Evolutionary conservation across 345 rosid species (phyloP).

Genomic region (Lepidium aucheri): DNA sequence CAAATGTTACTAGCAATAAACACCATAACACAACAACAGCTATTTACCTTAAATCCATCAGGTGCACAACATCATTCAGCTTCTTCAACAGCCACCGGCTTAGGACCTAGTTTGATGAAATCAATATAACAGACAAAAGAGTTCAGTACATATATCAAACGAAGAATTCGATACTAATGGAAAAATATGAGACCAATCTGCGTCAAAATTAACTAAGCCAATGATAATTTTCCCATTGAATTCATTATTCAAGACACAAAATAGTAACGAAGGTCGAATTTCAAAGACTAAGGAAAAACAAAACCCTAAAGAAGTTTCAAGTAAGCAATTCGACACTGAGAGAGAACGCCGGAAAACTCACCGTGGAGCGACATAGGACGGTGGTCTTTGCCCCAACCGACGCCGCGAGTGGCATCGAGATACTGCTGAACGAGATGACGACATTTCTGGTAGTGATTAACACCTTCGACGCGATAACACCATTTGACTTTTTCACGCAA

Average conservation of each 20-base stretch:
- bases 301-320: not conserved
- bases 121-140: not conserved
- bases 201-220: not conserved
- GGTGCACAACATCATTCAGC: not conserved
- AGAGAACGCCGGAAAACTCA: constrained; percentile 1
- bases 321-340: not conserved
- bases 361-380: constrained; percentile 83
- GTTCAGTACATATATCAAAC: not conserved
- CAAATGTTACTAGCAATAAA: not conserved
- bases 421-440: constrained; percentile 79
- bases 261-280: not conserved
- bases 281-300: not conserved
- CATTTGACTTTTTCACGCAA: constrained; percentile 63
- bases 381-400: constrained; percentile 93
- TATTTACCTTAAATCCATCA: not conserved
- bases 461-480: constrained; percentile 92
- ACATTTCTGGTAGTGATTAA: constrained; percentile 86
- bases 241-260: not conserved
- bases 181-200: not conserved
- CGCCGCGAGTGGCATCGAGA: constrained; percentile 81
- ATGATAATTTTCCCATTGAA: not conserved
- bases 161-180: not conserved
- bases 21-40: not conserved
- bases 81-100: constrained; percentile 21
- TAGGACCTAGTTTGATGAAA: constrained; percentile 12